Evolutionary conservation across 1,284 basidiomycete genomes (phyloP).

Genomic region (Gomphus sp.): DNA sequence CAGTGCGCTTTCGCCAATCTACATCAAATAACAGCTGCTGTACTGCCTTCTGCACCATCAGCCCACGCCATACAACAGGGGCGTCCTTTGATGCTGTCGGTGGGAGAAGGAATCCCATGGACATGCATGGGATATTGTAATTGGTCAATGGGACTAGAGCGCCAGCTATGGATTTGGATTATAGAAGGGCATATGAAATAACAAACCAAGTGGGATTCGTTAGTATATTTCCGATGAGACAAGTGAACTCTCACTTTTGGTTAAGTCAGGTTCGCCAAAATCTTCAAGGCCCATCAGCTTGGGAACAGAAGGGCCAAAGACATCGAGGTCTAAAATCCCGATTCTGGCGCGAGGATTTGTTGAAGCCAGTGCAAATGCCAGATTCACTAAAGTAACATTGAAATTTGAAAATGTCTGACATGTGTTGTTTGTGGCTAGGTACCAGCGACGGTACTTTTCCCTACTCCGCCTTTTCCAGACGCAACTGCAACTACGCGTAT

Average conservation of each 20-base stretch:
- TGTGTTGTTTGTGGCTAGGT: slow-evolving; percentile 13
- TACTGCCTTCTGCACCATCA: slow-evolving; percentile 99
- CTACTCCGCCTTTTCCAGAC: slow-evolving; percentile 95
- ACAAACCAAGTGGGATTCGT: background rate
- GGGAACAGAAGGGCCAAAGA: slow-evolving; percentile 95
- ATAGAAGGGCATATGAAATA: background rate
- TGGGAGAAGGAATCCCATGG: slow-evolving; percentile 85
- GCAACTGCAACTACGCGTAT: slow-evolving; percentile 78
- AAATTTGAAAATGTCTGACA: background rate
- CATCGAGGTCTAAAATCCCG: slow-evolving; percentile 89
- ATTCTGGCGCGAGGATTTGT: slow-evolving; percentile 45
- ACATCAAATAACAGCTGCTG: slow-evolving; percentile 96
- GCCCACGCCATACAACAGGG: slow-evolving; percentile 89
- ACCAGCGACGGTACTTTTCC: slow-evolving; percentile 94
- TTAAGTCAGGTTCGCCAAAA: slow-evolving; percentile 74
- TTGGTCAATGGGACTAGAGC: slow-evolving; percentile 81
- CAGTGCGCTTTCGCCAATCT: slow-evolving; percentile 55
- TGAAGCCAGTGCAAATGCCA: slow-evolving; percentile 68
- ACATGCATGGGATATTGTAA: slow-evolving; percentile 92
- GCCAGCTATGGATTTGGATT: slow-evolving; percentile 38
- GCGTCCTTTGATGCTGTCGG: slow-evolving; percentile 47
- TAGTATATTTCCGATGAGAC: background rate
- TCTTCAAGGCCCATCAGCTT: slow-evolving; percentile 89
- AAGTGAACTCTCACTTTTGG: slow-evolving; percentile 41
- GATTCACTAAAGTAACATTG: slow-evolving; percentile 49